Conservation (phyloP, 2,329 filamentous ascomycete genomes). For the Byssochlamys sp. region DNA sequence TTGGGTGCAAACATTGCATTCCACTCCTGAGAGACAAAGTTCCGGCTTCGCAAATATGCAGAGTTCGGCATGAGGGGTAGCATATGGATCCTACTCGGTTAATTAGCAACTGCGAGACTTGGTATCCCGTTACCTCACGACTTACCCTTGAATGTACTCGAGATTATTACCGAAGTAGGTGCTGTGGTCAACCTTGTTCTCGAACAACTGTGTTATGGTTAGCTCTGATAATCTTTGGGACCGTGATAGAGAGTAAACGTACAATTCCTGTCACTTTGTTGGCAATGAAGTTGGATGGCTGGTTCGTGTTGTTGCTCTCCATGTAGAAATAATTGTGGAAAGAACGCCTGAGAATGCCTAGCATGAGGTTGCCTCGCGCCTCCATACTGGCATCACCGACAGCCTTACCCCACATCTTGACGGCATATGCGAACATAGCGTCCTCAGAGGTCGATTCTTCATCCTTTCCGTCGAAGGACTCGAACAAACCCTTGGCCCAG, state of each 20-base stretch:
- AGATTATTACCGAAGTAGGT: constrained; percentile 73
- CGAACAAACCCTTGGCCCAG: constrained; percentile 62
- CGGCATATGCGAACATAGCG: constrained; percentile 70
- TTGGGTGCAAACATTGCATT: constrained; percentile 62
- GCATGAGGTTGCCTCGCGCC: constrained; percentile 72
- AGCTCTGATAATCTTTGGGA: constrained; percentile 40
- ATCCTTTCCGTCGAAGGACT: constrained; percentile 46
- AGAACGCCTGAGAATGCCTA: constrained; percentile 64
- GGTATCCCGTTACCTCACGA: neutral
- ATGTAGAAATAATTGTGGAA: constrained; percentile 78
- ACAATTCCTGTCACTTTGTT: constrained; percentile 62
- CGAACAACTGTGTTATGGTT: constrained; percentile 52
- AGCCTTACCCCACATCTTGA: constrained; percentile 88
- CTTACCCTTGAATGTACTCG: constrained; percentile 57
- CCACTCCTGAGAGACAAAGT: constrained; percentile 79
- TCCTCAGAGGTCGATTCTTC: constrained; percentile 83
- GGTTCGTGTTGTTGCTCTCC: constrained; percentile 55
- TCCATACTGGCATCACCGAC: constrained; percentile 70
- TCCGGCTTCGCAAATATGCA: constrained; percentile 53
- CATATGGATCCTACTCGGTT: constrained; percentile 65
- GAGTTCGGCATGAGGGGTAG: constrained; percentile 62
- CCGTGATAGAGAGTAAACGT: constrained; percentile 20
- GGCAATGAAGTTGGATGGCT: constrained; percentile 66
- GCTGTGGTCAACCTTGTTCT: constrained; percentile 89
- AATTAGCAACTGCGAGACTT: constrained; percentile 11